Base-by-base conservation (phyloP, 164 flowering plant species). In the Malania oleifera region DNA sequence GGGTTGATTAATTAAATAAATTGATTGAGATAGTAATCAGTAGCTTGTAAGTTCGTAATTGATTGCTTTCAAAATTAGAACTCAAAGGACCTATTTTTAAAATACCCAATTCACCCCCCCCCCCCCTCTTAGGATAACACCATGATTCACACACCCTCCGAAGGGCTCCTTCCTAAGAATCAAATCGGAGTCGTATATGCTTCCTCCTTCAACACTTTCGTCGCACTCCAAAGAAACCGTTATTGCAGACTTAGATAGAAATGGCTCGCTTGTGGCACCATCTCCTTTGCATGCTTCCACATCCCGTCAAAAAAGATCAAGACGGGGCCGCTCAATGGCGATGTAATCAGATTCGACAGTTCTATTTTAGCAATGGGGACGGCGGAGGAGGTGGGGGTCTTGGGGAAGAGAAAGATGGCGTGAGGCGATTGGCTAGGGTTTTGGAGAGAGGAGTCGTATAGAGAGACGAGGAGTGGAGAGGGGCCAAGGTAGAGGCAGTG, bases 241-340 rank as follows among this genome's bases (percentile, higher is more conserved):
- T 8, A 61, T 44, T 2, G 99, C 85, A 64, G 84, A 86, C 52
- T 63, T 71, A 19, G 80, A 72, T 59, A 93, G 40, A 59, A 82
- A 89, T 7, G 70, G 78, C 47, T 70, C 59, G 59, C 97, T 90
- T 0, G 97, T 87, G 20, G 29, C 62, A 90, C 82, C 99, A 90
- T 93, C 75, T 93, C 99, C 75, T 70, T 85, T 0, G 99, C 96
- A 54, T 93, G 97, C 50, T 81, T 83, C 98, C 97, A 93, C 15
- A 96, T 93, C 20, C 81, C 98, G 63, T 93, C 97, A 61, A 89
- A 87, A 40, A 73, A 83, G 53, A 90, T 80, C 67, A 93, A 57
- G 25, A 82, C 75, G 55, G 54, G 38, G 41, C 55, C 19, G 2
- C 29, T 52, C 41, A 35, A 13, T 24, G 39, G 18, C 6, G 23